Evolutionary conservation across 495 filamentous ascomycete genomes (phyloP).

Genomic region (Hypoxylon lenormandii): DNA sequence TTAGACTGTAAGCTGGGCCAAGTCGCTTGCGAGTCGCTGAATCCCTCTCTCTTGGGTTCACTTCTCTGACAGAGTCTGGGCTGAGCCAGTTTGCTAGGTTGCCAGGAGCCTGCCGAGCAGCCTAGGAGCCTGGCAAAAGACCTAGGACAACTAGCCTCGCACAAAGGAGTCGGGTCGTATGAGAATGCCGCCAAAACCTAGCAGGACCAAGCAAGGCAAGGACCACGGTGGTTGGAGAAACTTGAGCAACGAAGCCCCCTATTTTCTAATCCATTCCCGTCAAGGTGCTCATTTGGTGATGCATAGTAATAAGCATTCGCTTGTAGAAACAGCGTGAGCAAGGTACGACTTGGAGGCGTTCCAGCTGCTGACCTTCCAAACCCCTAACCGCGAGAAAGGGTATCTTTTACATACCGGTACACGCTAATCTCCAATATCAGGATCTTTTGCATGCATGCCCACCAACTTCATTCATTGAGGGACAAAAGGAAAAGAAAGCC

Average conservation of each 20-base stretch:
- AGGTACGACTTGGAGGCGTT: slow-evolving; percentile 23
- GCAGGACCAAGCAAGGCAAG: slow-evolving; percentile 24
- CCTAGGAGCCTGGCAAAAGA: no score
- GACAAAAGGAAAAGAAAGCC: slow-evolving; percentile 18
- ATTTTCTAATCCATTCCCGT: slow-evolving; percentile 11
- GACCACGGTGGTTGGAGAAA: slow-evolving; percentile 14
- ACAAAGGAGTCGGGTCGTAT: slow-evolving; percentile 32
- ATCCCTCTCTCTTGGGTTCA: background rate
- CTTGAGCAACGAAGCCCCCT: slow-evolving; percentile 10
- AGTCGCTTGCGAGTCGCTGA: slow-evolving; percentile 29
- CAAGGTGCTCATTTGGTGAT: slow-evolving; percentile 15
- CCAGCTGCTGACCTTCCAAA: slow-evolving; percentile 24
- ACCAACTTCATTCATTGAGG: slow-evolving; percentile 1
- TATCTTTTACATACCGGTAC: no score
- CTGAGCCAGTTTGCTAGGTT: slow-evolving; percentile 39
- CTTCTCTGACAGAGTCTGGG: background rate
- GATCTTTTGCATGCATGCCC: slow-evolving; percentile 17
- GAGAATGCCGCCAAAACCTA: slow-evolving; percentile 22
- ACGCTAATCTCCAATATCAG: slow-evolving; percentile 20
- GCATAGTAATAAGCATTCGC: slow-evolving; percentile 13
- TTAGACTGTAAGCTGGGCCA: slow-evolving; percentile 26
- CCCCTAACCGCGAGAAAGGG: slow-evolving; percentile 16
- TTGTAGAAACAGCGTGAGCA: slow-evolving; percentile 12
- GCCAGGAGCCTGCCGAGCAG: slow-evolving; percentile 32
- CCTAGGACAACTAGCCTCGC: slow-evolving; percentile 22